Percentiles rank a stretch among this genome's conserved stretches.
Conservation (phyloP, 352 stramenopile species). For the Globisporangium carolinianum region DNA sequence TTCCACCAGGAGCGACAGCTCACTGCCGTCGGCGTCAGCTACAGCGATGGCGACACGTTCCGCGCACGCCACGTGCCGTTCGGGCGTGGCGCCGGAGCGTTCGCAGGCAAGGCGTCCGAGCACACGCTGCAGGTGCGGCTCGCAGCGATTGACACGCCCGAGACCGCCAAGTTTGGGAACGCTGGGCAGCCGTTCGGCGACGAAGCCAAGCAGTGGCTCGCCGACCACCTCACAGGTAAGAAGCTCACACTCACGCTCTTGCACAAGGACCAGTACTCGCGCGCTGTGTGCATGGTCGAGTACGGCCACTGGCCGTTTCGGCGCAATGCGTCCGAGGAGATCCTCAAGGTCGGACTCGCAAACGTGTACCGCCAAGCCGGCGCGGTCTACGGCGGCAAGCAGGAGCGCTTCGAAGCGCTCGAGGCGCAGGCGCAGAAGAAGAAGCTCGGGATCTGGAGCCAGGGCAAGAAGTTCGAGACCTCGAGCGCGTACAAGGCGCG, state of each 20-base stretch:
- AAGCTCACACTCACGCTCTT: conserved; percentile 72
- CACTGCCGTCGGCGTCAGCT: conserved; percentile 37
- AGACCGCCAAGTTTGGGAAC: conserved; percentile 84
- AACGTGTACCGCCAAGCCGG: conserved; percentile 72
- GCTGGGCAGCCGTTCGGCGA: conserved; percentile 68
- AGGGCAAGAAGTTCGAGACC: conserved; percentile 65
- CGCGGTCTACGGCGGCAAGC: conserved; percentile 73
- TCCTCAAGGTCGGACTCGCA: conserved; percentile 66
- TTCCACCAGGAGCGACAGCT: conserved; percentile 63
- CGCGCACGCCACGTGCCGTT: conserved; percentile 62
- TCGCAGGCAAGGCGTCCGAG: conserved; percentile 57
- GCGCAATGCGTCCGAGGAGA: conserved; percentile 72
- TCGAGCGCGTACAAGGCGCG: conserved; percentile 75
- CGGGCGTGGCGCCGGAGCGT: conserved; percentile 28
- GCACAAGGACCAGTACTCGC: conserved; percentile 81
- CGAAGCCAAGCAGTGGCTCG: conserved; percentile 72
- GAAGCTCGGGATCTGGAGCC: conserved; percentile 71
- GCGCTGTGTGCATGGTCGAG: conserved; percentile 76
- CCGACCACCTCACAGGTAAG: conserved; percentile 30
- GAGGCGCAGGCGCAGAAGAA: conserved; percentile 56
- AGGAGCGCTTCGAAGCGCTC: conserved; percentile 58
- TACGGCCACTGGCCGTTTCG: conserved; percentile 76
- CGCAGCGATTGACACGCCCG: conserved; percentile 75
- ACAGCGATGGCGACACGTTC: conserved; percentile 83
- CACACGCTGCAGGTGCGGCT: conserved; percentile 83